Conservation (phyloP, 768 basidiomycete genomes). For the Lentinula guzmanii region DNA sequence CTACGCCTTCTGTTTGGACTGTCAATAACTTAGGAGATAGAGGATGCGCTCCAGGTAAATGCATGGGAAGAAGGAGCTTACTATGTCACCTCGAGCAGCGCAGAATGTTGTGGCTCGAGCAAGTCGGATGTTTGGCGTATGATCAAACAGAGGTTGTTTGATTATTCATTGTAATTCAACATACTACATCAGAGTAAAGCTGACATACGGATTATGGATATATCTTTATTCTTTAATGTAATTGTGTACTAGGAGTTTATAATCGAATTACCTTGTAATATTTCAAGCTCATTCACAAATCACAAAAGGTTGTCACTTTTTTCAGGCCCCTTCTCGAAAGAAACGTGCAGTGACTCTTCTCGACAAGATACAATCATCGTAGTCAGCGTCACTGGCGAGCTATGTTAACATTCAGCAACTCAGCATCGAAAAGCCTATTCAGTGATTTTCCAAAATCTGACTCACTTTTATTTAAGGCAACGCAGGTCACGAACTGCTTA, state of each 20-base stretch:
- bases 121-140: conserved; percentile 39
- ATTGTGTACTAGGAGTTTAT: not conserved
- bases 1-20: conserved; percentile 26
- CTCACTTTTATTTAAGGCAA: no score
- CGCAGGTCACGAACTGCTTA: no score
- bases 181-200: not conserved
- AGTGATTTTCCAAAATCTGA: no score
- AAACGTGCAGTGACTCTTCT: no score
- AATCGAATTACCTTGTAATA: not conserved
- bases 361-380: no score
- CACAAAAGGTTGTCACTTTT: no score
- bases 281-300: no score
- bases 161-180: not conserved
- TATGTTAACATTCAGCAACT: no score
- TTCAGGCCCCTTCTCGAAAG: no score
- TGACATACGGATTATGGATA: not conserved
- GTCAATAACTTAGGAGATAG: conserved; percentile 17
- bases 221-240: not conserved
- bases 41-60: conserved; percentile 29
- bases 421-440: no score
- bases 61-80: conserved; percentile 32
- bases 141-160: conserved; percentile 19
- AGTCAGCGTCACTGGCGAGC: no score
- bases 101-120: conserved; percentile 40
- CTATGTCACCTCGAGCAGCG: conserved; percentile 35